Evolutionary conservation across 2,329 filamentous ascomycete genomes (phyloP), one percentile per base, ranked within the genome.

Genomic region (Mycosphaerella sp.): DNA sequence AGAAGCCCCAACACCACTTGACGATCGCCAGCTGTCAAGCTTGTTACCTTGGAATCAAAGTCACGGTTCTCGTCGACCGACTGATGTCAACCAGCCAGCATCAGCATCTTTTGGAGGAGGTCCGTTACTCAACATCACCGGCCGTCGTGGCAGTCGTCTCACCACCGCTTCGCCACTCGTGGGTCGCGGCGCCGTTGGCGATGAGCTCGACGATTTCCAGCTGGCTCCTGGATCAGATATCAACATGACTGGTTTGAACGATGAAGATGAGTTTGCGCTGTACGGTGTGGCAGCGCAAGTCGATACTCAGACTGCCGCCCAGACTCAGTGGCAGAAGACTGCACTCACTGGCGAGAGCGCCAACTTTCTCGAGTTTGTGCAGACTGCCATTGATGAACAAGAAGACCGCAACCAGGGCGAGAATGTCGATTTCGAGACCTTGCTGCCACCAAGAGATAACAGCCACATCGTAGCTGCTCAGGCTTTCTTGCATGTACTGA

Each of bases 401-500:
- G 53, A 44, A 2, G 59, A 67, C 59, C 29, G 50, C 38, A 29
- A 43, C 29, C 59, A 58, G 50, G 61, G 53, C 44, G 66, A 66
- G 44, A 64, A 66, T 70, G 74, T 93, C 41, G 73, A 78, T 0
- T 95, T 96, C 65, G 81, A 85, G 44, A 74, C 82, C 46, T 72
- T 95, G 8, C 80, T 93, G 43, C 76, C 80, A n/a, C 78, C 82
- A 0, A 65, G 66, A 8, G 70, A 75, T 41, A 81, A 80, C 31
- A 74, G 68, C 41, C 78, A 75, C 36, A 73, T 80, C 31, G 82
- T 89, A 10, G 87, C 85, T 7, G 83, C 86, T 2, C 86, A 90
- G 67, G 88, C 83, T 0, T 85, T 89, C 66, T 81, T 86, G 72
- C 87, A 93, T 67, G 77, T 88, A 2, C 78, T 95, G 11, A 77